phyloP scores from a whole-genome alignment of 169 alveolate genomes.

The Plasmodium knowlesi region DNA sequence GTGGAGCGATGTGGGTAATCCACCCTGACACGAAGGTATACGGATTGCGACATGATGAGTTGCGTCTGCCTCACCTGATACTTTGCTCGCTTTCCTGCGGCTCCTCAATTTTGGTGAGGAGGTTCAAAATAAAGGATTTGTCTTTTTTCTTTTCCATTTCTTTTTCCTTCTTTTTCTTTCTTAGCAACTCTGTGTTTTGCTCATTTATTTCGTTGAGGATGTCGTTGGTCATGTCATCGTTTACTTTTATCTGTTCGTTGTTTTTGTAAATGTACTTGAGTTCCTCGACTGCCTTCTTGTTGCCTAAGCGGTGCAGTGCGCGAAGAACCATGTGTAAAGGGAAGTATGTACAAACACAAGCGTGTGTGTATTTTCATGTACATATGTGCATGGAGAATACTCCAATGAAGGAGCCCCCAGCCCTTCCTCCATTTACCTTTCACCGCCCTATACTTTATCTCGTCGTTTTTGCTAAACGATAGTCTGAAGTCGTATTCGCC shows the following conservation, averaged over 20 bases:
- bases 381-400: background rate
- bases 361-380: background rate
- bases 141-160: constrained; percentile 63
- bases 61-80: constrained; percentile 3
- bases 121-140: constrained; percentile 52
- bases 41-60: background rate
- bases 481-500: constrained; percentile 24
- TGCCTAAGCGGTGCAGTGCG: background rate
- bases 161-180: constrained; percentile 46
- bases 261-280: constrained; percentile 53
- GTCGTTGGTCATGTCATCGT: constrained; percentile 19
- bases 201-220: constrained; percentile 51
- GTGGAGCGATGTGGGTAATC: background rate
- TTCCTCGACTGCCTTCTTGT: constrained; percentile 31
- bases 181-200: constrained; percentile 11
- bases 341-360: no score
- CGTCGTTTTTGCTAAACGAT: constrained; percentile 50
- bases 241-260: constrained; percentile 13
- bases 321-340: background rate
- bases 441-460: constrained; percentile 47
- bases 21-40: background rate
- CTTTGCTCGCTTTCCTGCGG: constrained; percentile 44
- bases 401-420: background rate
- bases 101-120: constrained; percentile 42
- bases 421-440: constrained; percentile 21